Evolutionary conservation across 495 filamentous ascomycete species (phyloP).

Genomic region (Parathielavia appendiculata): DNA sequence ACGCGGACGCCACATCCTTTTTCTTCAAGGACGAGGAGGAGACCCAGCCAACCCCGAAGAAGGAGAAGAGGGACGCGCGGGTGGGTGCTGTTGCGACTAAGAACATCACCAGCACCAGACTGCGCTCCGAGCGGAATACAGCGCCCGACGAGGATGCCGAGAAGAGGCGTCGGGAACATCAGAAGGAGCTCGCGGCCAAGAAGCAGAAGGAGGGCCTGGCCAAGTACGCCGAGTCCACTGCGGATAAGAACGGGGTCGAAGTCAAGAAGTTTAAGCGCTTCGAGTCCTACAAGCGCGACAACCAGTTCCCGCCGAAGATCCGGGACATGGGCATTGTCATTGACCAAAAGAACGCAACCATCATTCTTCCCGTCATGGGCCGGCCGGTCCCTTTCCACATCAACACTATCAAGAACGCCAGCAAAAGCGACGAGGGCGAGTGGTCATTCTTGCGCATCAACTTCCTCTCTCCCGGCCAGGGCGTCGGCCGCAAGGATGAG

Average conservation of each 20-base stretch:
- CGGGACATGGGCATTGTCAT: conserved; percentile 83
- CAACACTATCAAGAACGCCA: conserved; percentile 97
- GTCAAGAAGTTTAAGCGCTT: conserved; percentile 98
- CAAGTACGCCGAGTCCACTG: conserved; percentile 72
- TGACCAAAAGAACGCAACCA: conserved; percentile 80
- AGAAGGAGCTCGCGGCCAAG: conserved; percentile 80
- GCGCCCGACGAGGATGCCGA: conserved; percentile 89
- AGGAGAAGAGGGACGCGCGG: conserved; percentile 74
- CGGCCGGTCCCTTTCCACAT: conserved; percentile 98
- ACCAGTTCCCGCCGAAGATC: conserved; percentile 78
- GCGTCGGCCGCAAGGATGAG: conserved; percentile 96
- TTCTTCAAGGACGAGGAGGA: conserved; percentile 94
- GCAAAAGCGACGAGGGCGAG: conserved; percentile 91
- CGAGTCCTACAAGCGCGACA: conserved; percentile 98
- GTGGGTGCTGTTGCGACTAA: conserved; percentile 79
- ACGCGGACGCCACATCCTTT: conserved; percentile 88
- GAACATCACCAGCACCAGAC: conserved; percentile 89
- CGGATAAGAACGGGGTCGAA: conserved; percentile 80
- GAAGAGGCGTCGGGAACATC: conserved; percentile 79
- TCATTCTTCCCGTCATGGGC: conserved; percentile 95
- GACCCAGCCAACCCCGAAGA: conserved; percentile 59
- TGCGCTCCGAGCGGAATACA: conserved; percentile 81
- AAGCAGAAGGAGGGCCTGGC: conserved; percentile 85
- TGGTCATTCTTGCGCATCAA: conserved; percentile 94
- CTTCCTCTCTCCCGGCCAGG: conserved; percentile 93